A percentile compares a stretch with the other conserved stretches of the same genome.
Evolutionary conservation across 768 basidiomycete species (phyloP).

Genomic region (Mycena olivaceomarginata): DNA sequence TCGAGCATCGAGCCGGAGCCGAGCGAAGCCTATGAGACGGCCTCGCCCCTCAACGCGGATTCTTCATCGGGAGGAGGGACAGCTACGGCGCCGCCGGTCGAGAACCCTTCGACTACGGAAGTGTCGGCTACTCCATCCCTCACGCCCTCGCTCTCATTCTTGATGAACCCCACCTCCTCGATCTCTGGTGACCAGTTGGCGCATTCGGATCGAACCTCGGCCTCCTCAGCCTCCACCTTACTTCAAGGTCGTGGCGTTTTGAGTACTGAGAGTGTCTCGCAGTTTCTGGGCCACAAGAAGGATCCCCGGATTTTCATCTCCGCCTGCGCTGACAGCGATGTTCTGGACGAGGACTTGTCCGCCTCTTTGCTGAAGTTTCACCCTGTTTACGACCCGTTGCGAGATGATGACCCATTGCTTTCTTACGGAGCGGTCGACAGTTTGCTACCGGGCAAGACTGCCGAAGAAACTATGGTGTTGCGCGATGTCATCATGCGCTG

Average conservation of each 20-base stretch:
- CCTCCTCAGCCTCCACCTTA: background rate
- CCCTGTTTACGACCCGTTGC: background rate
- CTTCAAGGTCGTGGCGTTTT: background rate
- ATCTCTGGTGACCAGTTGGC: background rate
- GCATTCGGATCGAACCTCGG: background rate
- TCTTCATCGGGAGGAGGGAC: no score
- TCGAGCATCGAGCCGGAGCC: no score
- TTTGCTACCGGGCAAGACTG: background rate
- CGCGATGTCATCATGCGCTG: constrained; percentile 4
- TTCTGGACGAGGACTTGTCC: background rate
- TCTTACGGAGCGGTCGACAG: background rate
- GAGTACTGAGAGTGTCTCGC: background rate
- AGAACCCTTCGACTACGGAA: no score
- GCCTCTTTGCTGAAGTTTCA: background rate
- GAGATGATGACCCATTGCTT: background rate
- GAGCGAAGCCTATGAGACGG: no score
- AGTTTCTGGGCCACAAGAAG: background rate
- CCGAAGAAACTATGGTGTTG: background rate
- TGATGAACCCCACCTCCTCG: background rate
- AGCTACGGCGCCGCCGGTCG: no score
- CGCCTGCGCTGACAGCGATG: background rate
- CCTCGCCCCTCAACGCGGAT: no score
- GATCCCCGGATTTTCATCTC: background rate
- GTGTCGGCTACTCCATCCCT: background rate
- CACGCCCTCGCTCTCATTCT: background rate